phyloP scores from a whole-genome alignment of 108 stramenopile genomes.

The Aurantiochytrium sp. region DNA sequence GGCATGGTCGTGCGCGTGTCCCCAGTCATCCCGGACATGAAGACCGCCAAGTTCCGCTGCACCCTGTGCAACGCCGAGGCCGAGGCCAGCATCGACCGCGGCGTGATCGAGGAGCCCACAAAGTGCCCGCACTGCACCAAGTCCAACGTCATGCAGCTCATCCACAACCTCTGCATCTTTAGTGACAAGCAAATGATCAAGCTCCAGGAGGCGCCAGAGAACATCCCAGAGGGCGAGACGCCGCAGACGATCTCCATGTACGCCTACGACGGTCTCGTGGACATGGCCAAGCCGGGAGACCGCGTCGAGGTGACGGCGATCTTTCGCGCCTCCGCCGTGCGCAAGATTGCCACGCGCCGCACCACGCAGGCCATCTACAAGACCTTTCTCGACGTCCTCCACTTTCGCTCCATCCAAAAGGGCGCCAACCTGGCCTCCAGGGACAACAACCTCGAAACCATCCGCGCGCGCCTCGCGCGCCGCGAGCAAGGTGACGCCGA shows the following conservation, averaged over 20 bases:
- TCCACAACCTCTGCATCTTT: conserved; percentile 91
- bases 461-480: conserved; percentile 31
- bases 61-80: conserved; percentile 71
- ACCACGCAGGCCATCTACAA: conserved; percentile 84
- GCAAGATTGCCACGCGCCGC: conserved; percentile 80
- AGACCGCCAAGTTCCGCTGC: conserved; percentile 88
- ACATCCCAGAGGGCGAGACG: conserved; percentile 96
- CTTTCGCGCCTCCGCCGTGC: conserved; percentile 82
- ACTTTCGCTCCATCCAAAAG: conserved; percentile 65
- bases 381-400: conserved; percentile 95
- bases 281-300: conserved; percentile 90
- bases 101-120: conserved; percentile 83
- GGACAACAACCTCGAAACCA: not conserved
- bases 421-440: conserved; percentile 29
- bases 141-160: conserved; percentile 57
- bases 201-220: conserved; percentile 92
- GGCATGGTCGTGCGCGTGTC: conserved; percentile 93
- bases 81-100: conserved; percentile 84
- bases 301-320: conserved; percentile 93
- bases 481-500: conserved; percentile 33
- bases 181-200: conserved; percentile 95
- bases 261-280: conserved; percentile 94
- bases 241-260: conserved; percentile 87
- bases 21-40: conserved; percentile 92
- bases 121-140: conserved; percentile 55